A percentile compares a stretch with the other conserved stretches of the same genome.
Evolutionary conservation across 1,284 basidiomycete species (phyloP).

Genomic region (Waitea zeae): DNA sequence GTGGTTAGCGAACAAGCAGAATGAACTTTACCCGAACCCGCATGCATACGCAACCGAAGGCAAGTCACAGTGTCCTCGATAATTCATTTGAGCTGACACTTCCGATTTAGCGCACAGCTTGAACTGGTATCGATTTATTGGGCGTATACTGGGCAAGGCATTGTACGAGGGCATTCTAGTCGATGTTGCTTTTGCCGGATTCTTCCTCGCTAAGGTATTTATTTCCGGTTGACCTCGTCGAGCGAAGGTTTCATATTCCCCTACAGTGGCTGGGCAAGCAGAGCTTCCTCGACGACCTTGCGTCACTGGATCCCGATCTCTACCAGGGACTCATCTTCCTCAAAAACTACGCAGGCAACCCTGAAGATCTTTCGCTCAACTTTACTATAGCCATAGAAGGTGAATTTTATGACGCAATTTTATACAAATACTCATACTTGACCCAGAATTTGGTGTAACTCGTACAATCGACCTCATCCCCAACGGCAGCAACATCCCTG

Average conservation of each 20-base stretch:
- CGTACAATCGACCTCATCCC: conserved; percentile 70
- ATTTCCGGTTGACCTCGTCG: conserved; percentile 6
- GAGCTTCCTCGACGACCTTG: conserved; percentile 81
- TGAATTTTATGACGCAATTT: conserved; percentile 13
- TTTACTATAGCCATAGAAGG: conserved; percentile 85
- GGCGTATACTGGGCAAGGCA: conserved; percentile 87
- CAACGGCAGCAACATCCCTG: conserved; percentile 71
- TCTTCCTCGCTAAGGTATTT: conserved; percentile 78
- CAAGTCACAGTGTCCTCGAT: conserved; percentile 17
- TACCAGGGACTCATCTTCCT: conserved; percentile 87
- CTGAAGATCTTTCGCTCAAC: conserved; percentile 85
- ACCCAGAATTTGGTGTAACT: conserved; percentile 74
- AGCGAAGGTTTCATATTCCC: not conserved
- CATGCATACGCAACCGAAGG: conserved; percentile 77
- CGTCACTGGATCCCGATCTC: conserved; percentile 81
- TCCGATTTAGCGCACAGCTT: conserved; percentile 50
- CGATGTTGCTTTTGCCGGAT: conserved; percentile 91
- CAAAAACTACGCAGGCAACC: conserved; percentile 81
- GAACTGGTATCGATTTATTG: conserved; percentile 91
- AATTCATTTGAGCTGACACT: conserved; percentile 1
- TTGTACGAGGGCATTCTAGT: conserved; percentile 94
- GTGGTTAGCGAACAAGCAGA: conserved; percentile 81
- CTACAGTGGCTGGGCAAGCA: conserved; percentile 74
- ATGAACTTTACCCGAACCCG: conserved; percentile 92
- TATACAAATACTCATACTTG: conserved; percentile 1